A percentile compares a stretch with the other conserved stretches of the same genome.
Evolutionary conservation across 1,284 basidiomycete species (phyloP).

Genomic region (Ceratobasidium sp.): DNA sequence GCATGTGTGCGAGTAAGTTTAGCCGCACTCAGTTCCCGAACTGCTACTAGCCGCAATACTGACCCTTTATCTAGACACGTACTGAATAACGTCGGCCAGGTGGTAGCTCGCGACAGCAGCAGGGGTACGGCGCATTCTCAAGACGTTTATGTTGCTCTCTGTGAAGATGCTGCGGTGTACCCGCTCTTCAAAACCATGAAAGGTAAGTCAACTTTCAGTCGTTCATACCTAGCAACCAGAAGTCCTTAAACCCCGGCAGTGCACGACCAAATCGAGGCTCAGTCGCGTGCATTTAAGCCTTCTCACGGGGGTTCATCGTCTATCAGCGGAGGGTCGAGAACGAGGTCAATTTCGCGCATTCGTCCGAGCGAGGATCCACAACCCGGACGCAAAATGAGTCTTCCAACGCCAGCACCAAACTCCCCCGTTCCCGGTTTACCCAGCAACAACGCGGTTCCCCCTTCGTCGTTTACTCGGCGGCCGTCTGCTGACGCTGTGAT

Average conservation of each 20-base stretch:
- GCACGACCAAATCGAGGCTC: slow-evolving; percentile 77
- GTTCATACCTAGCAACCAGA: slow-evolving; percentile 10
- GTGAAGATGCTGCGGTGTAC: slow-evolving; percentile 87
- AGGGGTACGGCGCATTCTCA: slow-evolving; percentile 76
- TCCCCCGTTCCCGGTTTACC: slow-evolving; percentile 42
- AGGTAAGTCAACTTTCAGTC: slow-evolving; percentile 64
- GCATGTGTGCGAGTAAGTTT: slow-evolving; percentile 86
- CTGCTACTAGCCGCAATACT: slow-evolving; percentile 41
- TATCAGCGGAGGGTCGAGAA: slow-evolving; percentile 28
- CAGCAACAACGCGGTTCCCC: neutral
- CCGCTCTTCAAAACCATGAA: slow-evolving; percentile 86
- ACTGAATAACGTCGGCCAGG: slow-evolving; percentile 81
- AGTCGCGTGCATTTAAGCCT: slow-evolving; percentile 50
- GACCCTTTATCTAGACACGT: slow-evolving; percentile 69
- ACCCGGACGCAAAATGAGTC: slow-evolving; percentile 62
- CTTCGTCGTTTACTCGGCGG: slow-evolving; percentile 28
- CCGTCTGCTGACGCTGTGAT: slow-evolving; percentile 40
- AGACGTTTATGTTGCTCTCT: slow-evolving; percentile 85
- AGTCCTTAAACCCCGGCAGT: slow-evolving; percentile 59
- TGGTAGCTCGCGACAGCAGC: slow-evolving; percentile 85
- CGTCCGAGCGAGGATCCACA: slow-evolving; percentile 70
- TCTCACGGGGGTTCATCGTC: slow-evolving; percentile 35
- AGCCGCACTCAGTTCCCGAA: slow-evolving; percentile 39
- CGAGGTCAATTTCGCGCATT: slow-evolving; percentile 24
- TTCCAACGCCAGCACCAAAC: slow-evolving; percentile 45